Evolutionary conservation across 352 stramenopile species (phyloP), one percentile per base, ranked within the genome.

Genomic region (Phytophthora rubi): DNA sequence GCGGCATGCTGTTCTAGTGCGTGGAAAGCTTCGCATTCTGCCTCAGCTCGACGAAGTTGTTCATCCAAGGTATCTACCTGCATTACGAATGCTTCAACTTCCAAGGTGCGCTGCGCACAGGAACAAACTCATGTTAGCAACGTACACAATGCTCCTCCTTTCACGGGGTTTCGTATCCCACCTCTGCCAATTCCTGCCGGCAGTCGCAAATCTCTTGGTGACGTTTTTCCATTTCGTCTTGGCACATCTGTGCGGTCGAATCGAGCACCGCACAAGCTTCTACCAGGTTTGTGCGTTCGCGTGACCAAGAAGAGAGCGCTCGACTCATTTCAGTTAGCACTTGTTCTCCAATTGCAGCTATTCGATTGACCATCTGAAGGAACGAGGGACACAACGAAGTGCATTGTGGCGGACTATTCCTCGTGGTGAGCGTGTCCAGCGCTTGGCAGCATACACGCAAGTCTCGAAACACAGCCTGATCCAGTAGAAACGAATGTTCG

Each of bases 201-300:
- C 39, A 74, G 9, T 75, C 60, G 35, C 56, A 51, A 44, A 78
- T 42, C 23, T 76, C 62, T 0, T 63, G 49, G 26, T 87, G 77
- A 32, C 77, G 60, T 42, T 79, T 78, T 4, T 73, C 55, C 70
- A 87, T 80, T 47, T 82, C 79, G 2, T 70, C 10, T 37, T 77
- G 69, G 18, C 79, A 88, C 33, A 80, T 37, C 16, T 28, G 45
- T 28, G 68, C 66, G 0, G 82, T 78, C 3, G 65, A 57, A 28
- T 88, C 63, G 21, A 90, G 53, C n/a, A 62, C 59, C 12, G 70
- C 30, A 44, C 70, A 76, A 1, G 81, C 68, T 3, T 62, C 62
- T 0, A 76, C 28, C 13, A 88, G 44, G 37, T 86, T 77, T 6
- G 49, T 37, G 4, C 75, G 75, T 28, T 89, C 79, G 1, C 72